These are phyloP conservation scores for Phytophthora fragariae DNA, from an alignment of 352 stramenopile species.

Conservation along the genomic window DNA sequence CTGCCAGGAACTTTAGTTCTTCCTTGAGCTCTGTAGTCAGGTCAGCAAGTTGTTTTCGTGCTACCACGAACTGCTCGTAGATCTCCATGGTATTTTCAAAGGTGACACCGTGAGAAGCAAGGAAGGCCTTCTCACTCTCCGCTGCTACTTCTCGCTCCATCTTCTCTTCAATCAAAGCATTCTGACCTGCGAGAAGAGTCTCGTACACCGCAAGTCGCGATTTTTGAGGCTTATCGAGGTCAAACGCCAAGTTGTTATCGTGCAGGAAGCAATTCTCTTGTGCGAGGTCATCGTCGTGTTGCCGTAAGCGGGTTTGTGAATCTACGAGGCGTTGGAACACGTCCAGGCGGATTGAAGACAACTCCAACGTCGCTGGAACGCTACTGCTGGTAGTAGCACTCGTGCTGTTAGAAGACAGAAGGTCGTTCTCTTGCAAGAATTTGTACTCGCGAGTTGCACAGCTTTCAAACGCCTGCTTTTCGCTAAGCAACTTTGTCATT, in stretches of 20 bases:
- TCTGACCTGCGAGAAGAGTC: conserved; percentile 54
- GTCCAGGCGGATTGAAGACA: conserved; percentile 32
- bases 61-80: conserved; percentile 34
- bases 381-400: background rate
- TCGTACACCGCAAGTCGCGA: conserved; percentile 53
- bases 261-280: conserved; percentile 32
- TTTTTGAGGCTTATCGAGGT: conserved; percentile 10
- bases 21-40: conserved; percentile 17
- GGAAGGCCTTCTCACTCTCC: conserved; percentile 42
- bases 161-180: conserved; percentile 66
- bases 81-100: conserved; percentile 32
- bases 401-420: conserved; percentile 7
- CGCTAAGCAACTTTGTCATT: conserved; percentile 18
- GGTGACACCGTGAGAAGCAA: conserved; percentile 39
- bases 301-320: conserved; percentile 1
- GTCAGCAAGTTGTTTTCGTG: conserved; percentile 27
- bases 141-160: conserved; percentile 55
- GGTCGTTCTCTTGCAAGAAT: conserved; percentile 24
- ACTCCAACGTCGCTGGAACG: conserved; percentile 1
- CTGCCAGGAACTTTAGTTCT: conserved; percentile 29
- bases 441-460: conserved; percentile 17
- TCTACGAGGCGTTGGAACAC: conserved; percentile 30
- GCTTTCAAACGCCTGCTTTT: conserved; percentile 16
- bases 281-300: conserved; percentile 17
- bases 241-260: conserved; percentile 20